phyloP scores from a whole-genome alignment of 148 eudicot species.

The Rhododendron simsii region DNA sequence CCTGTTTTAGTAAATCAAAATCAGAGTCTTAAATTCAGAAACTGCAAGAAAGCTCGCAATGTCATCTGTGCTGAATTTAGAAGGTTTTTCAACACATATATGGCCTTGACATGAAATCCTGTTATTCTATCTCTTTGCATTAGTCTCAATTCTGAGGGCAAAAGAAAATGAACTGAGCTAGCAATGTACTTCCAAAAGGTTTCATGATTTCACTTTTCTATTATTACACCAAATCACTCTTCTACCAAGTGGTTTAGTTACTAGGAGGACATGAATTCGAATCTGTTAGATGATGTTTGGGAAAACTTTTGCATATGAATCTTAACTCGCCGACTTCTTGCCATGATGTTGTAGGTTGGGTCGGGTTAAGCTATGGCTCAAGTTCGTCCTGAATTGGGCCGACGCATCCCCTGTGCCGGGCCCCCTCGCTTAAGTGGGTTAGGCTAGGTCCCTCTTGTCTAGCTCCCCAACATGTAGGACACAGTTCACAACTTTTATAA shows the following conservation, averaged over 20 bases:
- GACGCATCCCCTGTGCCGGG: no score
- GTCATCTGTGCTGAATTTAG: not conserved
- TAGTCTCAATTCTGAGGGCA: not conserved
- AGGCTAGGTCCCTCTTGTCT: no score
- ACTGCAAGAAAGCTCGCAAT: not conserved
- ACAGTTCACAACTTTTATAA: no score
- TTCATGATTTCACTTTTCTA: not conserved
- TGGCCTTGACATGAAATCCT: not conserved
- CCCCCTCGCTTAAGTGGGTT: no score
- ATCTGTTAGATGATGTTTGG: no score
- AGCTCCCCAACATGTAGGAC: no score
- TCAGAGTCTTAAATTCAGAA: not conserved
- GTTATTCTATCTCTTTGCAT: not conserved
- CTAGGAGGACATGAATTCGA: no score
- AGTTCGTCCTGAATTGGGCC: no score
- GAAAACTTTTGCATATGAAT: no score
- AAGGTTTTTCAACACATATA: not conserved
- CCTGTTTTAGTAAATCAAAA: conserved; percentile 19
- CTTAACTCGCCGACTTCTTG: no score
- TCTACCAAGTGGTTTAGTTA: not conserved
- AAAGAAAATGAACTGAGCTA: not conserved
- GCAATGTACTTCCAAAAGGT: not conserved
- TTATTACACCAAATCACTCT: not conserved
- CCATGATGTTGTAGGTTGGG: no score
- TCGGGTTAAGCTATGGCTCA: no score